phyloP scores from a whole-genome alignment of 805 yeast species.

The Suhomyces prunicola region DNA sequence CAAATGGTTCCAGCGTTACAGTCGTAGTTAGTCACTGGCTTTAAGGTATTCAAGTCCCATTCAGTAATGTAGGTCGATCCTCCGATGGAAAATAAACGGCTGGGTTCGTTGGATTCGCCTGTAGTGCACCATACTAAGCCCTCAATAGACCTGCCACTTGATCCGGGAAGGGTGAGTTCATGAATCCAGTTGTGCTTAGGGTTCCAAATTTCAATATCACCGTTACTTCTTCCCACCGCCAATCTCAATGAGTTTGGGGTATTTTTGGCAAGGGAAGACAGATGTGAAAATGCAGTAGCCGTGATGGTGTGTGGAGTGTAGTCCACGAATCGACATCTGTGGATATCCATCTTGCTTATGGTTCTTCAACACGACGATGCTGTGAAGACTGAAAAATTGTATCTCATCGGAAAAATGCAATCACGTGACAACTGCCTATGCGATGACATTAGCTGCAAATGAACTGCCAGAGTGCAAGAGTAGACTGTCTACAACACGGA shows the following conservation, averaged over 20 bases:
- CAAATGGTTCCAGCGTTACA: constrained; percentile 93
- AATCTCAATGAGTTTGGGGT: constrained; percentile 59
- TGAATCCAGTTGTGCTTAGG: constrained; percentile 80
- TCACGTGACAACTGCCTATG: constrained; percentile 1
- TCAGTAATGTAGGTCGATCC: constrained; percentile 90
- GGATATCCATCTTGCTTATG: constrained; percentile 58
- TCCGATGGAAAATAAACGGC: constrained; percentile 87
- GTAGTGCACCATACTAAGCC: constrained; percentile 76
- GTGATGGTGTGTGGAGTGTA: constrained; percentile 83
- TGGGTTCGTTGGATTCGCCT: constrained; percentile 40
- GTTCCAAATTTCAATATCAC: constrained; percentile 95
- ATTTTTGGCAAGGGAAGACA: constrained; percentile 37
- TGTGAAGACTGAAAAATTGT: constrained; percentile 6
- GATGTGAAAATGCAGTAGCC: constrained; percentile 71
- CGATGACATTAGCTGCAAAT: neutral
- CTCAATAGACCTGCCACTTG: constrained; percentile 81
- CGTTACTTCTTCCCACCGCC: constrained; percentile 91
- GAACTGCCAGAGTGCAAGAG: neutral
- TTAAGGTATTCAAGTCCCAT: constrained; percentile 79
- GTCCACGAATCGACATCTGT: constrained; percentile 90
- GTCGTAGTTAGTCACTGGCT: constrained; percentile 72
- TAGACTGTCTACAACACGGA: too few relatives aligned
- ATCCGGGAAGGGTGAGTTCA: constrained; percentile 70
- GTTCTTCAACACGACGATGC: neutral
- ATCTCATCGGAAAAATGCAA: constrained; percentile 7